These are phyloP conservation scores for Rubus idaeus DNA, from an alignment of 306 rosid genomes.

Conservation along the genomic window DNA sequence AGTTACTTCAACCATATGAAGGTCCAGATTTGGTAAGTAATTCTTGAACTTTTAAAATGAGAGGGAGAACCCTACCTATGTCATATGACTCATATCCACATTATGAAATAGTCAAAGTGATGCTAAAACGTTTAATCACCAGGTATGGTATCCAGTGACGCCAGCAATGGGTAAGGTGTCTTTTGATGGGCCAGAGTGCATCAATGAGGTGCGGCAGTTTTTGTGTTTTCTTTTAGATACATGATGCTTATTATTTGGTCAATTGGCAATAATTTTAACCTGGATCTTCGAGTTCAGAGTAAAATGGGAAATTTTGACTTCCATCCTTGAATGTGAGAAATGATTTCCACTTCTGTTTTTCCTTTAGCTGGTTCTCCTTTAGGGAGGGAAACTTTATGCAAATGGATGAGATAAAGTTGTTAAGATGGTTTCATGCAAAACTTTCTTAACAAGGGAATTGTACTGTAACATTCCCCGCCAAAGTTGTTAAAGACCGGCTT, in stretches of 20 bases:
- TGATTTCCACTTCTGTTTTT: background rate
- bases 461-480: background rate
- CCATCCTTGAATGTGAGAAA: background rate
- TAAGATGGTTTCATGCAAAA: background rate
- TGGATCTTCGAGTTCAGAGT: background rate
- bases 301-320: background rate
- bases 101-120: background rate
- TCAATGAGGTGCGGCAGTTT: slow-evolving; percentile 59
- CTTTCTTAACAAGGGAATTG: background rate
- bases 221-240: background rate
- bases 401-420: background rate
- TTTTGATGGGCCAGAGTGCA: slow-evolving; percentile 83
- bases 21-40: slow-evolving; percentile 71
- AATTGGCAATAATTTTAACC: background rate
- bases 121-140: slow-evolving; percentile 15
- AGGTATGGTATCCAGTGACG: slow-evolving; percentile 91
- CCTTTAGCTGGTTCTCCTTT: background rate
- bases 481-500: slow-evolving; percentile 2
- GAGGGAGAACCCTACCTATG: background rate
- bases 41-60: slow-evolving; percentile 10
- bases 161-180: slow-evolving; percentile 83
- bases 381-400: background rate
- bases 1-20: slow-evolving; percentile 69
- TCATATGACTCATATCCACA: too few relatives aligned
- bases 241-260: background rate